Evolutionary conservation across 768 basidiomycete genomes (phyloP).

Genomic region (Obba rivulosa): DNA sequence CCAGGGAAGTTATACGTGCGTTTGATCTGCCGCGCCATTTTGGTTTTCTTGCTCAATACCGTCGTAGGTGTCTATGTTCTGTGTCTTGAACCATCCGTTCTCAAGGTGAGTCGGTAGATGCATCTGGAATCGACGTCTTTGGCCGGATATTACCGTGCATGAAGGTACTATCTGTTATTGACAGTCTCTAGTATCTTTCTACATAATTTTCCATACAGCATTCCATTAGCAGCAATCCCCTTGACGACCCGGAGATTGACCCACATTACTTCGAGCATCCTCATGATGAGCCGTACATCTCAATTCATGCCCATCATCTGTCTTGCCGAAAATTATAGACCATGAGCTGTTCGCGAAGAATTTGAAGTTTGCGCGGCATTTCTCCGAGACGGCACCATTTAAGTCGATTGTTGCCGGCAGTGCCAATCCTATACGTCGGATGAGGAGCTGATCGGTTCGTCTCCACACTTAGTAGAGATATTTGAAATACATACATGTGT

Average conservation of each 20-base stretch:
- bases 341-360: constrained; percentile 24
- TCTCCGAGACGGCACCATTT: constrained; percentile 20
- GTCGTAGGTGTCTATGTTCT: background rate
- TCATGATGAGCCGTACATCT: constrained; percentile 16
- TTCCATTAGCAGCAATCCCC: constrained; percentile 24
- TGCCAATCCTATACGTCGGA: background rate
- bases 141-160: background rate
- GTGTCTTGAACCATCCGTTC: constrained; percentile 16
- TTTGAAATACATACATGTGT: background rate
- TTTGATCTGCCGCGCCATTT: background rate
- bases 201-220: constrained; percentile 17
- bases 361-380: constrained; percentile 23
- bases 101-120: constrained; percentile 5
- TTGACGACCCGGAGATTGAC: constrained; percentile 23
- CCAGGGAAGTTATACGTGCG: background rate
- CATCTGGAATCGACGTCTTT: no score
- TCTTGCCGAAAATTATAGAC: constrained; percentile 12
- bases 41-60: background rate
- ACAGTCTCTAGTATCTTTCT: no score
- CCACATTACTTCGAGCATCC: constrained; percentile 29
- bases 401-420: constrained; percentile 3
- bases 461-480: background rate
- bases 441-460: constrained; percentile 1
- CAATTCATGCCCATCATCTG: background rate
- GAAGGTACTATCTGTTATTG: no score